Evolutionary conservation across 2,329 filamentous ascomycete genomes (phyloP).

Genomic region (Penicillium sp.): DNA sequence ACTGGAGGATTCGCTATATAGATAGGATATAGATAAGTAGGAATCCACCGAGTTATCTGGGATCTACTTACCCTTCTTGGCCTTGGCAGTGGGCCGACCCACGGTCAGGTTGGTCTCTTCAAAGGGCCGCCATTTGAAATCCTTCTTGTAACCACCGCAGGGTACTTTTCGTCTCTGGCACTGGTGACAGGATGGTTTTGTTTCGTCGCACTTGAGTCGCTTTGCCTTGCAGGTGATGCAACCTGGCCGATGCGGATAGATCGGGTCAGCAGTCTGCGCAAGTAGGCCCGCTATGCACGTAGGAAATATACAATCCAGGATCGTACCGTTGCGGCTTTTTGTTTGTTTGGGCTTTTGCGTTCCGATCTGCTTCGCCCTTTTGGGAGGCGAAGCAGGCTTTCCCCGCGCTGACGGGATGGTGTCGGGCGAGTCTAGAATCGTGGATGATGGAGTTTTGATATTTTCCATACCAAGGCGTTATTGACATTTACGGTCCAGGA

Average conservation of each 20-base stretch:
- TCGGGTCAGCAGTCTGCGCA: slow-evolving; percentile 24
- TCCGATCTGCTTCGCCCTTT: slow-evolving; percentile 18
- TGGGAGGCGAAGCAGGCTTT: slow-evolving; percentile 27
- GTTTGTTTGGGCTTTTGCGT: slow-evolving; percentile 62
- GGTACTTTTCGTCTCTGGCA: slow-evolving; percentile 60
- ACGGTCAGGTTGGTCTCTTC: slow-evolving; percentile 55
- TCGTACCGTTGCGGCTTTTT: slow-evolving; percentile 68
- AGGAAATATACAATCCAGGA: slow-evolving; percentile 1
- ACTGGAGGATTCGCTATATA: slow-evolving; percentile 4
- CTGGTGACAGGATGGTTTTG: slow-evolving; percentile 62
- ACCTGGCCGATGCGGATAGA: slow-evolving; percentile 45
- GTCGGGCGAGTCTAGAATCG: slow-evolving; percentile 43
- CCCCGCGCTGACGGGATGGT: slow-evolving; percentile 20
- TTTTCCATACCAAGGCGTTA: slow-evolving; percentile 47
- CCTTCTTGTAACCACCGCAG: slow-evolving; percentile 68
- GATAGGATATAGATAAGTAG: not conserved
- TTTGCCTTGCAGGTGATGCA: slow-evolving; percentile 70
- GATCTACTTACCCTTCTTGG: slow-evolving; percentile 43
- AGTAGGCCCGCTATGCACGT: not conserved
- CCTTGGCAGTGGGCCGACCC: slow-evolving; percentile 29
- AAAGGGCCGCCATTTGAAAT: slow-evolving; percentile 70
- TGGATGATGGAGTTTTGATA: slow-evolving; percentile 56
- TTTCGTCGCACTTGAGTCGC: slow-evolving; percentile 68
- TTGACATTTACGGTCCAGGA: too few relatives aligned
- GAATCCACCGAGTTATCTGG: not conserved